Base-by-base conservation (phyloP, 164 flowering plant species). In the Buxus sempervirens region DNA sequence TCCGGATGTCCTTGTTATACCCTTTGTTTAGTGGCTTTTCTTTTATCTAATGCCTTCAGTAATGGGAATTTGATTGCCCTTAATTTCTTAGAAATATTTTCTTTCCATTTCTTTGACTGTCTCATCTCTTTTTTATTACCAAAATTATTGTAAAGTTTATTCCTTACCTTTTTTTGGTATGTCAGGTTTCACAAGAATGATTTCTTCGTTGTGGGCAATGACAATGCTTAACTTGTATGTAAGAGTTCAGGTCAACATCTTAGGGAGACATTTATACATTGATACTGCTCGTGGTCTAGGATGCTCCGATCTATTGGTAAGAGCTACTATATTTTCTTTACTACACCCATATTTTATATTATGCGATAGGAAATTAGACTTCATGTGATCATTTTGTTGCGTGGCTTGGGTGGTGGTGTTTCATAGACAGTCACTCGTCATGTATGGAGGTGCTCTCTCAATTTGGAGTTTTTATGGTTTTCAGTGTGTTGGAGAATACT, bases 251-350 rank as follows among this genome's bases (percentile, higher is more conserved):
- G 97, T 89, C 75, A 92, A 92, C 77, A 92, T 95, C 67, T 69
- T 95, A 59, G 99, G 97, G 71, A 86, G 99, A 62, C 96, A 90
- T 84, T 77, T 95, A 60, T 95, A 92, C 70, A 75, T 95, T 63
- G 96, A 92, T 76, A 83, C 90, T 60, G 99, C 99, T 2, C 82
- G 86, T 55, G 88, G 80, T 48, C 83, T 81, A 70, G 94, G 78
- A 75, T 80, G 76, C 75, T 81, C 91, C 59, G 73, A 71, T 65
- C 69, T 75, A 62, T 77, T 75, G 73, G 95, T 91, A 85, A 79
- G 86, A 60, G 58, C 61, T 65, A 51, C 36, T 60, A 24, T 54
- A 6, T 56, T 65, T 73, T 58, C 62, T 48, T 2, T 55, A 24
- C n/a, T 49, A 53, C 24, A 16, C 66, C 9, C 19, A 25, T 24